Evolutionary conservation across 345 rosid genomes (phyloP).

Genomic region (Cardamine resedifolia): DNA sequence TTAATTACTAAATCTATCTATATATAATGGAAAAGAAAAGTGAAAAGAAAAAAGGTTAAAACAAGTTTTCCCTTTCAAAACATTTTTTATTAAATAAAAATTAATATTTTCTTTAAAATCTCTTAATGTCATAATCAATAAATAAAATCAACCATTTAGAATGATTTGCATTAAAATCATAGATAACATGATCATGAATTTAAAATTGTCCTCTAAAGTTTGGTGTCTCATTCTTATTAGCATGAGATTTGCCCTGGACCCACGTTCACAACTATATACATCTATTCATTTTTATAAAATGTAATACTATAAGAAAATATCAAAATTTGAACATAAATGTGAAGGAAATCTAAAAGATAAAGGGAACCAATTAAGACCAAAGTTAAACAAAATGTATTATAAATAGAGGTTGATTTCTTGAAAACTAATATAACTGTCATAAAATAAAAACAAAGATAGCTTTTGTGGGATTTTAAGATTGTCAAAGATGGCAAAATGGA

Average conservation of each 20-base stretch:
- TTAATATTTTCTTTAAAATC: background rate
- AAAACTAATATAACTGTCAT: background rate
- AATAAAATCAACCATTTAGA: background rate
- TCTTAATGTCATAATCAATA: background rate
- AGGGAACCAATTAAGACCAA: background rate
- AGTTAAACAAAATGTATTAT: conserved; percentile 6
- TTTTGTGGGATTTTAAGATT: background rate
- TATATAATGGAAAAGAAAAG: background rate
- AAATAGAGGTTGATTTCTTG: conserved; percentile 15
- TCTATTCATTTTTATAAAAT: background rate
- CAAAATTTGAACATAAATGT: background rate
- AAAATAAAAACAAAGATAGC: background rate
- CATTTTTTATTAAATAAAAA: background rate
- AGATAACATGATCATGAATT: no score
- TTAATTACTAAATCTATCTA: background rate
- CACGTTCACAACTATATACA: background rate
- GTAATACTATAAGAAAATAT: background rate
- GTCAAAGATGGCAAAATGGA: conserved; percentile 27
- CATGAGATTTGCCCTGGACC: background rate
- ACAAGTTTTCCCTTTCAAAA: background rate
- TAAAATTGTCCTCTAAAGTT: background rate
- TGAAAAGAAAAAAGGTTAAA: background rate
- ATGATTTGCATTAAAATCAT: no score
- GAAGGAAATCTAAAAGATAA: background rate
- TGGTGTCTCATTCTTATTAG: background rate